Evolutionary conservation across 2,329 filamentous ascomycete genomes (phyloP), one percentile per base, ranked within the genome.

Genomic region (Penicillium sp.): DNA sequence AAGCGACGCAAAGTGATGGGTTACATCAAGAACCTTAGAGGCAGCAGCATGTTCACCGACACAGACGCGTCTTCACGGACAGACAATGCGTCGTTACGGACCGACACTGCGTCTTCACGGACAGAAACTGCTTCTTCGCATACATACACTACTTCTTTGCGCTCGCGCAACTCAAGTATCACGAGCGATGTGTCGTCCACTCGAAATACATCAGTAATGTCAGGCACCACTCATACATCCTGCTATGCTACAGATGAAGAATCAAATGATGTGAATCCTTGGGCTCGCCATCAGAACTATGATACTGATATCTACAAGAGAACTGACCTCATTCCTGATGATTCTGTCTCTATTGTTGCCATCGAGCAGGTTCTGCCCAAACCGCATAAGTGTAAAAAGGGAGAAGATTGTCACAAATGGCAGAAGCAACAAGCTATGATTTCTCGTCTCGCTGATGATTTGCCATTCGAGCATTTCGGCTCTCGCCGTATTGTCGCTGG

Each of bases 361-460:
- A 96, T 96, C 60, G 91, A 96, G 75, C 90, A 96, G 73, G 78
- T 94, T 51, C 82, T 96, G 52, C 91, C 91, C 5, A 92, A 90
- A 75, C 84, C 88, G 16, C 92, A 96, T 74, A 82, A 83, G 54
- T 97, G 92, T 76, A 85, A 85, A 43, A 96, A 95, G 73, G 92
- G 92, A 43, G 89, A 94, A 73, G 86, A 88, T 64, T 96, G 92
- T 74, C 80, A 84, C 46, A 95, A 91, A 72, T 96, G 84, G 82
- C 84, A 82, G 71, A 90, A 88, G 70, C 88, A 93, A 69, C 89
- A 96, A 72, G 84, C 86, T 33, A 83, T 90, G 72, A 84, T 96
- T 45, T 84, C 88, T 41, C 84, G 85, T 26, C 86, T 96, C 66
- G 85, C 88, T 66, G 84, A 86, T 59, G 88, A 92, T 59, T 85